A percentile compares a stretch with the other conserved stretches of the same genome.
Evolutionary conservation across 2,329 filamentous ascomycete genomes (phyloP).

Genomic region (Trichoderma endophyticum): DNA sequence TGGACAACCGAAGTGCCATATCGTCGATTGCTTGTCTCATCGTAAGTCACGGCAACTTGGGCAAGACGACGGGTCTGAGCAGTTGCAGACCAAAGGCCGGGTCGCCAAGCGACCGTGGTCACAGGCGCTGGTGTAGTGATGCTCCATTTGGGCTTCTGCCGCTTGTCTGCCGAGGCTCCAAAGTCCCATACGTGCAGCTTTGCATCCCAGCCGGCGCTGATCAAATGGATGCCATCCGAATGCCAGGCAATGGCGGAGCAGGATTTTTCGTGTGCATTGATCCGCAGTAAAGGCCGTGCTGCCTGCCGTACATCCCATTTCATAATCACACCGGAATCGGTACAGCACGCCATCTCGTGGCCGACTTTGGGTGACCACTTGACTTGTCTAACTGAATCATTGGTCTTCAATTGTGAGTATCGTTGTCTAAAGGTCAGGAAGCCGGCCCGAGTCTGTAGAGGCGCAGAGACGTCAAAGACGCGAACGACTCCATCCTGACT

Average conservation of each 20-base stretch:
- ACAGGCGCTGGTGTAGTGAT: constrained; percentile 60
- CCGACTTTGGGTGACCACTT: constrained; percentile 63
- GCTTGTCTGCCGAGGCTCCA: constrained; percentile 56
- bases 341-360: constrained; percentile 61
- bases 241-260: constrained; percentile 64
- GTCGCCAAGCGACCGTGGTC: constrained; percentile 59
- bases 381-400: constrained; percentile 54
- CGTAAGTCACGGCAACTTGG: constrained; percentile 61
- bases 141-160: constrained; percentile 62
- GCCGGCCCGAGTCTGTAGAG: constrained; percentile 47
- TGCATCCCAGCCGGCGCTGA: constrained; percentile 61
- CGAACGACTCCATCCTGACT: constrained; percentile 63
- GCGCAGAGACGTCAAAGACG: constrained; percentile 55
- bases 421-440: constrained; percentile 48
- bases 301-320: constrained; percentile 63
- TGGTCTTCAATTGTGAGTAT: constrained; percentile 40
- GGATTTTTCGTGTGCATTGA: constrained; percentile 60
- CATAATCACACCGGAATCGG: constrained; percentile 58
- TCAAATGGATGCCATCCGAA: constrained; percentile 62
- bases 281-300: constrained; percentile 51
- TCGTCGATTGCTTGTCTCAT: constrained; percentile 52
- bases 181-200: constrained; percentile 65
- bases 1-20: constrained; percentile 59
- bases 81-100: constrained; percentile 62
- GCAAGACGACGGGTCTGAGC: constrained; percentile 58